Evolutionary conservation across 441 rosid genomes (phyloP).

Genomic region (Adansonia madagascariensis): DNA sequence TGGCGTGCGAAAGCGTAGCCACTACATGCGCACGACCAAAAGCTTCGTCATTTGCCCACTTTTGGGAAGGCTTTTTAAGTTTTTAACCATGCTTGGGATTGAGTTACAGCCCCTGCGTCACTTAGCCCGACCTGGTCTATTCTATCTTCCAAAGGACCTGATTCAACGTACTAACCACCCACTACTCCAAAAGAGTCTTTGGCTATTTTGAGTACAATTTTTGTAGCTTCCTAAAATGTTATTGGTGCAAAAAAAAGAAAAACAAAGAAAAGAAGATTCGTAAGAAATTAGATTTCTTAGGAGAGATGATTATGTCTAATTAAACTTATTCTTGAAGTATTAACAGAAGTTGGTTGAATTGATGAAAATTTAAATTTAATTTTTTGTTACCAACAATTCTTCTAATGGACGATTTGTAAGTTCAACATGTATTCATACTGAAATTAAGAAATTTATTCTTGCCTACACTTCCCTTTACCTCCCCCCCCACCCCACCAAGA

Average conservation of each 20-base stretch:
- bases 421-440: neutral
- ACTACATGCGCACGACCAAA: neutral
- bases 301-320: neutral
- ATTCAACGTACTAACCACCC: slow-evolving; percentile 13
- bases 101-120: neutral
- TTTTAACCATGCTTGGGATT: neutral
- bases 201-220: neutral
- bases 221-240: neutral
- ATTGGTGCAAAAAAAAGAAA: neutral
- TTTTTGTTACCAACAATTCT: neutral
- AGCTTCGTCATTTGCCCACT: neutral
- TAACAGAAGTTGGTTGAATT: neutral
- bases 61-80: neutral
- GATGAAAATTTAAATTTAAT: neutral
- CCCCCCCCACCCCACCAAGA: too few relatives aligned
- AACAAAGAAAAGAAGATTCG: neutral
- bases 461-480: neutral
- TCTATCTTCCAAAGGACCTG: neutral
- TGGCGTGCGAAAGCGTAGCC: neutral
- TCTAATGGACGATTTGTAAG: neutral
- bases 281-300: neutral
- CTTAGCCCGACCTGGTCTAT: neutral
- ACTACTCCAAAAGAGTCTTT: neutral
- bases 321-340: neutral
- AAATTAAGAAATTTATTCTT: neutral